phyloP scores from a whole-genome alignment of 495 filamentous ascomycete genomes.

The Hypoxylon rickii region DNA sequence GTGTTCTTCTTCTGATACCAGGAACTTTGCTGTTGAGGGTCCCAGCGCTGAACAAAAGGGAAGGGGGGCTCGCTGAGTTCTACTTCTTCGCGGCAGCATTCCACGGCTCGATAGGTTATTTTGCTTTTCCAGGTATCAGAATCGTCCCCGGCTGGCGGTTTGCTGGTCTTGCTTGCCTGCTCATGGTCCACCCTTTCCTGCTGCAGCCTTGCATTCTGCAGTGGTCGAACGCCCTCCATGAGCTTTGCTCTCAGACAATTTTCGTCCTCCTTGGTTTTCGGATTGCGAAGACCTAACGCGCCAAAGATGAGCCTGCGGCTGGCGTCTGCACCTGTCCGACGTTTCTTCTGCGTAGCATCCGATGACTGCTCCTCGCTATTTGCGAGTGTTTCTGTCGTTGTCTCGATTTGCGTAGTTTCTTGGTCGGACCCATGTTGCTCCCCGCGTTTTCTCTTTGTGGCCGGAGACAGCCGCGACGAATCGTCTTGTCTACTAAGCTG shows the following conservation, averaged over 20 bases:
- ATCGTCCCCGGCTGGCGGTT: slow-evolving; percentile 36
- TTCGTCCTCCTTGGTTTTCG: slow-evolving; percentile 70
- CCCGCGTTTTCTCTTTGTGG: slow-evolving; percentile 20
- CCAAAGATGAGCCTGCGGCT: slow-evolving; percentile 72
- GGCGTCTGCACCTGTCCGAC: slow-evolving; percentile 65
- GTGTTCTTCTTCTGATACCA: slow-evolving; percentile 41
- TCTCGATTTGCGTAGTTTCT: background rate
- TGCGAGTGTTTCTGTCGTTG: slow-evolving; percentile 1
- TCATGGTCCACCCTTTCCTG: background rate
- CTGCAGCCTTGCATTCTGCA: slow-evolving; percentile 27
- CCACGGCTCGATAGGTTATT: slow-evolving; percentile 73
- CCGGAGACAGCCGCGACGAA: background rate
- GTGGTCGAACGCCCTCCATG: slow-evolving; percentile 44
- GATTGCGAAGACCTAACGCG: slow-evolving; percentile 69
- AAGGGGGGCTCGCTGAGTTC: slow-evolving; percentile 80
- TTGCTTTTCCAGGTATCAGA: slow-evolving; percentile 70
- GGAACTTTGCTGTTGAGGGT: slow-evolving; percentile 65
- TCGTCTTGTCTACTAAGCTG: background rate
- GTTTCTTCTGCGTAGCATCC: slow-evolving; percentile 46
- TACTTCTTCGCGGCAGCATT: slow-evolving; percentile 78
- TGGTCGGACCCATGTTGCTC: slow-evolving; percentile 1
- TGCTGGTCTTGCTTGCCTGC: background rate
- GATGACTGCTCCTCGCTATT: slow-evolving; percentile 26
- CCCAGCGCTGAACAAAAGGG: slow-evolving; percentile 89
- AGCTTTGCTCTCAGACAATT: slow-evolving; percentile 63